Conservation (phyloP, 805 yeast species). For the Cephaloascus albidus region DNA sequence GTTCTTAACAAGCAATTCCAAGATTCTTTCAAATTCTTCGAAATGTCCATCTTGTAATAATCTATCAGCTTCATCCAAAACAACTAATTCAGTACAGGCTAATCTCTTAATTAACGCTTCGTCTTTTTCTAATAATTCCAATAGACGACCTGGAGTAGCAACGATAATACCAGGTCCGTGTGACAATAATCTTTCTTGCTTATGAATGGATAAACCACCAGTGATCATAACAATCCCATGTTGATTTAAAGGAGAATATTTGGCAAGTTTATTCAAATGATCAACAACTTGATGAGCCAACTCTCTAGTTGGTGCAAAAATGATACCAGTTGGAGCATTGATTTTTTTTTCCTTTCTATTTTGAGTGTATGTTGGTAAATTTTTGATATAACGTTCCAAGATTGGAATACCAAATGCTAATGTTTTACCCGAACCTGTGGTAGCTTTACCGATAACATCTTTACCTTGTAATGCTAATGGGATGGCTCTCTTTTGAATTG, state of each 20-base stretch:
- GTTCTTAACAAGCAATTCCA: conserved; percentile 49
- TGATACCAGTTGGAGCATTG: conserved; percentile 57
- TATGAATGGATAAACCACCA: conserved; percentile 92
- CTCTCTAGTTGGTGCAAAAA: conserved; percentile 95
- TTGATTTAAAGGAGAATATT: conserved; percentile 39
- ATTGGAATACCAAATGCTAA: conserved; percentile 93
- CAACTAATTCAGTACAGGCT: conserved; percentile 41
- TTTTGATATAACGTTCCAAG: conserved; percentile 48
- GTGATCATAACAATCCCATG: conserved; percentile 70
- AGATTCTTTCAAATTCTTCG: conserved; percentile 78
- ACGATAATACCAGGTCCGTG: conserved; percentile 76
- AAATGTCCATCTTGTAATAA: conserved; percentile 93
- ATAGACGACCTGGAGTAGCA: conserved; percentile 92
- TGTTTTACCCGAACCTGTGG: conserved; percentile 97
- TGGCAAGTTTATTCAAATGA: conserved; percentile 55
- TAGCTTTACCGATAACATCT: conserved; percentile 92
- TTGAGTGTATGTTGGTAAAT: conserved; percentile 8
- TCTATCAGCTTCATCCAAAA: conserved; percentile 94
- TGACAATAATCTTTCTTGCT: conserved; percentile 73
- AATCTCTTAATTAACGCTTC: conserved; percentile 31
- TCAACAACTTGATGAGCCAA: conserved; percentile 87
- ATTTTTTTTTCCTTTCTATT: conserved; percentile 10
- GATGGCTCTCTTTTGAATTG: conserved; percentile 68
- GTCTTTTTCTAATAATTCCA: conserved; percentile 67
- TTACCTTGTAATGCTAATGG: conserved; percentile 65